Conservation (phyloP, 2,329 filamentous ascomycete genomes). For the Hypoxylon sp. region DNA sequence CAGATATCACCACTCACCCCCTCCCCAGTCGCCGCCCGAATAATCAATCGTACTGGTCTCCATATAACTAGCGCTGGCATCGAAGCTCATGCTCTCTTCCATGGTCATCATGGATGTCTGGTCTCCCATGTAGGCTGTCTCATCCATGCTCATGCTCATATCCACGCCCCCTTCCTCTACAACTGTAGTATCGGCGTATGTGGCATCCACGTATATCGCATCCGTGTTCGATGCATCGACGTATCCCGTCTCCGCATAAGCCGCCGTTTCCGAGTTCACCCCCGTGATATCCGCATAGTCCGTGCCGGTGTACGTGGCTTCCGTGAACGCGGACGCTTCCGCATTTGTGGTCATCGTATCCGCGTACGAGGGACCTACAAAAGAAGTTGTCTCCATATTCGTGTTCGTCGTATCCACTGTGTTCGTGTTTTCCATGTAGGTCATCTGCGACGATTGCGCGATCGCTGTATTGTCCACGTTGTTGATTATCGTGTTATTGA, state of each 20-base stretch:
- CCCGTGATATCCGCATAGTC: background rate
- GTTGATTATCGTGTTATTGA: constrained; percentile 36
- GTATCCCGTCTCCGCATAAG: background rate
- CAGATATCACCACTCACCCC: constrained; percentile 35
- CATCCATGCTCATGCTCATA: constrained; percentile 21
- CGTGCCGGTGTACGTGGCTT: background rate
- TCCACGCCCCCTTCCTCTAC: constrained; percentile 20
- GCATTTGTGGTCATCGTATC: constrained; percentile 10
- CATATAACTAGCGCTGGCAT: constrained; percentile 35
- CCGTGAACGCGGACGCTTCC: constrained; percentile 16
- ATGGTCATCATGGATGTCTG: constrained; percentile 26
- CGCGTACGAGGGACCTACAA: constrained; percentile 10
- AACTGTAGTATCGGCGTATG: constrained; percentile 30
- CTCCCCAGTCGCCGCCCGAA: constrained; percentile 50
- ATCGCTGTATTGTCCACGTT: constrained; percentile 30
- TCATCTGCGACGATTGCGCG: constrained; percentile 8
- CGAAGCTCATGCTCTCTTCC: constrained; percentile 41
- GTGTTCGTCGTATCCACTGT: constrained; percentile 12
- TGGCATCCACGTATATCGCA: constrained; percentile 12
- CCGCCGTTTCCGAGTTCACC: background rate
- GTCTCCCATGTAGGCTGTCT: constrained; percentile 21
- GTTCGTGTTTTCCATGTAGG: constrained; percentile 15
- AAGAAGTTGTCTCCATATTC: constrained; percentile 16
- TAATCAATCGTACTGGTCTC: constrained; percentile 43
- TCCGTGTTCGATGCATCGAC: background rate